A percentile compares a stretch with the other conserved stretches of the same genome.
Conservation (phyloP, 768 basidiomycete genomes). For the Hydnum rufescens region DNA sequence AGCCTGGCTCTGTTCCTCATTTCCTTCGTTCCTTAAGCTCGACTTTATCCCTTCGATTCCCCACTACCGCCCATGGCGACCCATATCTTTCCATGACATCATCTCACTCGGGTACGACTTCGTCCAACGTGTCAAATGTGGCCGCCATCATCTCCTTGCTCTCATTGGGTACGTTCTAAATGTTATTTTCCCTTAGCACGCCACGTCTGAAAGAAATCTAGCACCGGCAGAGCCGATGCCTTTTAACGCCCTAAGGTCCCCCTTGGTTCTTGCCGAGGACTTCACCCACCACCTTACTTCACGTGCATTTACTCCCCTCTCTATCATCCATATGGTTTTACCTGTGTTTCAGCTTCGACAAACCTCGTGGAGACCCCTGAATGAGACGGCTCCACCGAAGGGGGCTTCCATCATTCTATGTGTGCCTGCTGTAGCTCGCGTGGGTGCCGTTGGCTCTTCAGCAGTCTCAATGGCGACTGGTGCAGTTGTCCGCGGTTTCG, state of each 20-base stretch:
- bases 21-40: constrained; percentile 71
- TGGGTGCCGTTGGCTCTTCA: constrained; percentile 32
- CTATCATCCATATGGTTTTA: constrained; percentile 54
- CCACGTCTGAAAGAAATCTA: constrained; percentile 18
- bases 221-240: constrained; percentile 53
- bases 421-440: constrained; percentile 46
- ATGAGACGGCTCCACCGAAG: constrained; percentile 23
- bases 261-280: constrained; percentile 19
- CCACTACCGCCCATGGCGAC: constrained; percentile 58
- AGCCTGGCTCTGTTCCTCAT: constrained; percentile 52
- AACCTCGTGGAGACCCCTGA: constrained; percentile 7
- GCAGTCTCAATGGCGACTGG: constrained; percentile 61
- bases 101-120: too few species aligned
- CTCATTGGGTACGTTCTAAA: constrained; percentile 30
- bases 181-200: neutral
- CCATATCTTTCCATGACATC: constrained; percentile 27
- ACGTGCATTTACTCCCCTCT: constrained; percentile 59
- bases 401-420: constrained; percentile 46
- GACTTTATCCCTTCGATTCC: constrained; percentile 64
- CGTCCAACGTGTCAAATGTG: constrained; percentile 29
- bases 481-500: constrained; percentile 46
- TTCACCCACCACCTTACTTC: constrained; percentile 56
- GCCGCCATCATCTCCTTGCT: constrained; percentile 59
- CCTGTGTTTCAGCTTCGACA: constrained; percentile 48
- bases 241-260: neutral